Base-by-base conservation (phyloP, 768 basidiomycete genomes). In the Rhizopogon vulgaris region DNA sequence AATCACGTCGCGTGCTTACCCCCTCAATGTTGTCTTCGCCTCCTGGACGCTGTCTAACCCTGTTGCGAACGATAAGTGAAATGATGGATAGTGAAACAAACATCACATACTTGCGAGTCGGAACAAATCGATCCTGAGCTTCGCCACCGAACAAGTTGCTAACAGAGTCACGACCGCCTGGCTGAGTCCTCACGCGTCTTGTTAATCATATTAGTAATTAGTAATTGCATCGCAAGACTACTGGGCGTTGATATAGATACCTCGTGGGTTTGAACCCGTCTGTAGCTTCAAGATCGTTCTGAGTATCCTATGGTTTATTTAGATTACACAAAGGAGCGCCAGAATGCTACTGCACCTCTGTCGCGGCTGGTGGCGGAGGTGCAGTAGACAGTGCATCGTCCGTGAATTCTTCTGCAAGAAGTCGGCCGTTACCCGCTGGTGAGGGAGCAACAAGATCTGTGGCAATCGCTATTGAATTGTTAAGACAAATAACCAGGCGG, bases 1-100 rank as follows among this genome's bases (percentile, higher is more conserved):
- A 22, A 52, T 64, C 59, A 15, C 30, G 34, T 17, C 32, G 24
- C 28, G 12, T 5, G 63, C 73, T 58, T 50, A 74, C 73, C 6
- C 66, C 65, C 30, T 70, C 65, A 45, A 87, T 80, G 60, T 72
- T 79, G 62, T 87, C 85, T 45, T 74, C 63, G 24, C 85, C 85
- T 58, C 85, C 85, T 30, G 85, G 85, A 40, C 75, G 76, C 65
- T 87, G 75, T 54, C 84, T 74, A 30, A 87, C 85, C 52, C 85
- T 87, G 46, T 4, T 41, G 11, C 18, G 22, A 0, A 18, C 9
- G 15, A 17, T 7, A 53, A 47, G 42, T 28, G 9, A 34, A 38
- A 25, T 7, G n/a, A 25, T n/a, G 22, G 24, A 38, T 9, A 63
- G 25, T 3, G 38, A 38, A 28, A 11, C 7, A 30, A 32, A 22